phyloP scores from a whole-genome alignment of 441 rosid genomes.

The Oxalis stricta region DNA sequence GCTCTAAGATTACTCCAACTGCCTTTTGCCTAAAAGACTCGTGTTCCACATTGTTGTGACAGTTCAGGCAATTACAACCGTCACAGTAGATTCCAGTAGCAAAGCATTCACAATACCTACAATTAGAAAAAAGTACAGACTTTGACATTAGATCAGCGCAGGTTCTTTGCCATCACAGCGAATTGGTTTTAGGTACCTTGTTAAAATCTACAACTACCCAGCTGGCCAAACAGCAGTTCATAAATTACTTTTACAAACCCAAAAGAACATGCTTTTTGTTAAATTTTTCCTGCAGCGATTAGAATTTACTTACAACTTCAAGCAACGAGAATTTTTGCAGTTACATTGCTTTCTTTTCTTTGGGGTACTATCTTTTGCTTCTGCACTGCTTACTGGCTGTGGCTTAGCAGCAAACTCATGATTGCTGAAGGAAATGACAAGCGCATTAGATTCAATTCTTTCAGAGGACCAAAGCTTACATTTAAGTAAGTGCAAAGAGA shows the following conservation, averaged over 20 bases:
- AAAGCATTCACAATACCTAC: slow-evolving; percentile 92
- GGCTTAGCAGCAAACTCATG: slow-evolving; percentile 27
- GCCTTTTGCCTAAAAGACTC: slow-evolving; percentile 68
- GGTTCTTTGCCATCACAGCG: not conserved
- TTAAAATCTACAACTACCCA: too few relatives aligned
- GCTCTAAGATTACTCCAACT: slow-evolving; percentile 54
- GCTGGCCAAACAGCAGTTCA: too few relatives aligned
- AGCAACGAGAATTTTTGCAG: slow-evolving; percentile 38
- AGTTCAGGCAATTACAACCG: slow-evolving; percentile 76
- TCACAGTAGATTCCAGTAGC: slow-evolving; percentile 77
- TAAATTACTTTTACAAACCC: too few relatives aligned
- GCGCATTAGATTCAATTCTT: too few relatives aligned
- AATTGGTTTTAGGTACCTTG: not conserved
- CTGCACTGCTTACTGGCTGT: slow-evolving; percentile 12
- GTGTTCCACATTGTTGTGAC: slow-evolving; percentile 66
- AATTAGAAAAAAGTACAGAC: not conserved
- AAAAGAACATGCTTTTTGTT: not conserved
- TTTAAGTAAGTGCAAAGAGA: not conserved
- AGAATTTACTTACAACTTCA: slow-evolving; percentile 34
- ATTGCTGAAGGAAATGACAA: slow-evolving; percentile 15
- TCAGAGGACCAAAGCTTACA: not conserved
- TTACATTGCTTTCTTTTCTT: slow-evolving; percentile 35
- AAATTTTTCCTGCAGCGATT: not conserved
- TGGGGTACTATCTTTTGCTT: slow-evolving; percentile 32
- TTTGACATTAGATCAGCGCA: too few relatives aligned